Conservation (phyloP, 352 stramenopile species). For the Phytophthora foliorum region DNA sequence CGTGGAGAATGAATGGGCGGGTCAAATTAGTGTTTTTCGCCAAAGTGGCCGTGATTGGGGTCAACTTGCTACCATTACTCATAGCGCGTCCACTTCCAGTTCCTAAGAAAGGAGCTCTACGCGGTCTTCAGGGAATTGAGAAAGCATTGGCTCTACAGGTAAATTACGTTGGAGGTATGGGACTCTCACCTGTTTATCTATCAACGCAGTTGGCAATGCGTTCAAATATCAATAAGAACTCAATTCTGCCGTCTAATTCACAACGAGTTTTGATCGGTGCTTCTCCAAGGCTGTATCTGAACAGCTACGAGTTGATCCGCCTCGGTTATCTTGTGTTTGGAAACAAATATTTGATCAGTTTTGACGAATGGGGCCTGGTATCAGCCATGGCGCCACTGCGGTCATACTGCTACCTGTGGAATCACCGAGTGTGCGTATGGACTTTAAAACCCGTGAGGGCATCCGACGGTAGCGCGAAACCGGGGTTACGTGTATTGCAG, state of each 20-base stretch:
- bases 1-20: slow-evolving; percentile 48
- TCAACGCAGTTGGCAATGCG: neutral
- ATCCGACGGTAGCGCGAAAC: neutral
- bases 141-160: slow-evolving; percentile 37
- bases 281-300: neutral
- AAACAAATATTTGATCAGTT: slow-evolving; percentile 27
- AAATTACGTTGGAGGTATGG: slow-evolving; percentile 35
- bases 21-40: slow-evolving; percentile 28
- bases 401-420: slow-evolving; percentile 31
- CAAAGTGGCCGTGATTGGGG: slow-evolving; percentile 39
- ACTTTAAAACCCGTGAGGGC: neutral
- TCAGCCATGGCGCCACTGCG: slow-evolving; percentile 19
- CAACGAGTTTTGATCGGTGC: neutral
- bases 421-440: slow-evolving; percentile 32
- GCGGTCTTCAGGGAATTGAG: slow-evolving; percentile 24
- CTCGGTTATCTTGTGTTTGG: slow-evolving; percentile 38
- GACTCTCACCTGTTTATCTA: slow-evolving; percentile 5
- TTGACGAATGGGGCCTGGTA: slow-evolving; percentile 37
- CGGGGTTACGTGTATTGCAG: neutral
- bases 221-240: neutral
- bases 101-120: neutral
- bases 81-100: slow-evolving; percentile 21
- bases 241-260: neutral
- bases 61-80: slow-evolving; percentile 41
- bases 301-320: slow-evolving; percentile 39